Base-by-base conservation (phyloP, 192 early-diverging fungal genomes). In the Lobosporangium transversale region DNA sequence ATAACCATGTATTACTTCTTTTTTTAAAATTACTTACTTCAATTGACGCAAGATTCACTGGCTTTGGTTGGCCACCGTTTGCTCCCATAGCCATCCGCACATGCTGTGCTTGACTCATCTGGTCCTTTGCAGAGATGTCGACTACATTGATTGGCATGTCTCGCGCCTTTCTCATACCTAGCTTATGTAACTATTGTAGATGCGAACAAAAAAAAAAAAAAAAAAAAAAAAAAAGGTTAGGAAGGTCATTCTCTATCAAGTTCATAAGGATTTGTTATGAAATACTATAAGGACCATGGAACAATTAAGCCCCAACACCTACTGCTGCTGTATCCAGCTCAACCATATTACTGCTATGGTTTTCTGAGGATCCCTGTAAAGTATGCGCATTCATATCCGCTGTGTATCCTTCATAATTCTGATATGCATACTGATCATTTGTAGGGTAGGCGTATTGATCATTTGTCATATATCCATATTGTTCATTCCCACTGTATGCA, bases 401-500 rank as follows among this genome's bases (percentile, higher is more conserved):
- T 20, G 27, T 17, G 8, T 70, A 61, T 9, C 32, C 51, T 18
- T 60, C 68, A n/a, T 61, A 24, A 17, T 40, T 54, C 32, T 55
- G 40, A 23, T 65, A 74, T 2, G 62, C 31, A 23, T 75, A 66
- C 21, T 66, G 53, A 29, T 58, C 70, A 18, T 50, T 47, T 24
- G 62, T 59, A 30, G 55, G 24, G 30, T 66, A 66, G 4, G 63
- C 49, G 23, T 73, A 73, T 9, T 73, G 58, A 33, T 76, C 71
- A 24, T 66, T 74, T 11, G 56, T 60, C 10, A 58, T 23, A 45
- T 76, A 76, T 20, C 51, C 71, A 26, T 76, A 76, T 36, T 76
- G 71, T 14, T 66, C 71, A 27, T 63, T 71, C n/a, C 54, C 69
- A 24, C 67, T 66, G n/a, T 76, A 76, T 20, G 59, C 64, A 43